Evolutionary conservation across 1,284 basidiomycete genomes (phyloP).

Genomic region (Microbotryum saponariae): DNA sequence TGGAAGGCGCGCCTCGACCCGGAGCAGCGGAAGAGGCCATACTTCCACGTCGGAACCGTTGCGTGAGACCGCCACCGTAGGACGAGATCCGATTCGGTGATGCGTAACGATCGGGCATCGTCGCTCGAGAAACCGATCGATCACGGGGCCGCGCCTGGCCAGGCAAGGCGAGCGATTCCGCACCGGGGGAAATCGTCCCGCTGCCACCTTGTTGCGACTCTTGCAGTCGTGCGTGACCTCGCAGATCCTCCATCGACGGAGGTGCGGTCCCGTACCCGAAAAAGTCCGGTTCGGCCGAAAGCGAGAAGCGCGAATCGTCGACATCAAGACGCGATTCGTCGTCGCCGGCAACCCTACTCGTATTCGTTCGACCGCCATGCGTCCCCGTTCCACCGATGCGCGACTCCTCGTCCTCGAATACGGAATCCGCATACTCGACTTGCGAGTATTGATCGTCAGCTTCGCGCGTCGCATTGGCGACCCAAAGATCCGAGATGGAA

Average conservation of each 20-base stretch:
- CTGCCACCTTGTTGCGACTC: slow-evolving; percentile 4
- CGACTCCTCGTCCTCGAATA: slow-evolving; percentile 44
- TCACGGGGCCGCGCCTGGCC: slow-evolving; percentile 33
- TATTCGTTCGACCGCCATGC: neutral
- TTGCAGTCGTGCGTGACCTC: slow-evolving; percentile 18
- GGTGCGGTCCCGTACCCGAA: slow-evolving; percentile 26
- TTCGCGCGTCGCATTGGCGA: slow-evolving; percentile 81
- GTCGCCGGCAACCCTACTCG: slow-evolving; percentile 2
- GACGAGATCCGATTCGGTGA: slow-evolving; percentile 14
- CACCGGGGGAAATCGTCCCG: no score
- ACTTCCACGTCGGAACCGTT: slow-evolving; percentile 29
- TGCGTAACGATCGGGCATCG: neutral
- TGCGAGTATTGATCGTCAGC: slow-evolving; percentile 51
- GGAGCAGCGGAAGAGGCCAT: slow-evolving; percentile 46
- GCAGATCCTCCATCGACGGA: slow-evolving; percentile 32
- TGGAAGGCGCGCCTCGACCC: slow-evolving; percentile 51
- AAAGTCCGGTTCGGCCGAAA: slow-evolving; percentile 11
- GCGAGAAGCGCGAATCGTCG: no score
- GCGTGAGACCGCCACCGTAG: slow-evolving; percentile 1
- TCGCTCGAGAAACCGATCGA: slow-evolving; percentile 22
- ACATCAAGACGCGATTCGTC: neutral
- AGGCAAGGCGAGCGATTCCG: no score
- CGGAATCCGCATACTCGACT: slow-evolving; percentile 53
- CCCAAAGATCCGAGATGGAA: slow-evolving; percentile 83
- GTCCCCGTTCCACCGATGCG: slow-evolving; percentile 40